Conservation (phyloP, 441 rosid species). For the Adansonia grandidieri region DNA sequence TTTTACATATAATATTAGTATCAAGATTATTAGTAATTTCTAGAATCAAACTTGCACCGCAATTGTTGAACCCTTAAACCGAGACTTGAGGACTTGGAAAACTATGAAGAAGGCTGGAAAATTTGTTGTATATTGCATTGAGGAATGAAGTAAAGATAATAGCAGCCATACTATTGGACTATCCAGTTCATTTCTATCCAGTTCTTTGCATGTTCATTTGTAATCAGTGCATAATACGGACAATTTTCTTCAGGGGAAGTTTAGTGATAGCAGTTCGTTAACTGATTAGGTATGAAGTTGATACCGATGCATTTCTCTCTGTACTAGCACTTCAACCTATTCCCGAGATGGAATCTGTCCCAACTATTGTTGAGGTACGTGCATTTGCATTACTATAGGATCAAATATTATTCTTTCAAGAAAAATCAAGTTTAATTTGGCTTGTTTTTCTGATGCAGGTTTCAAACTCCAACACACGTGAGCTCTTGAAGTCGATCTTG, state of each 20-base stretch:
- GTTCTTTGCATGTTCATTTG: not conserved
- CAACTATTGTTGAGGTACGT: slow-evolving; percentile 93
- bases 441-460: slow-evolving; percentile 56
- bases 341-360: slow-evolving; percentile 65
- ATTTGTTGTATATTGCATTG: slow-evolving; percentile 5
- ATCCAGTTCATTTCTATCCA: not conserved
- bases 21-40: slow-evolving; percentile 14
- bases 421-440: slow-evolving; percentile 26
- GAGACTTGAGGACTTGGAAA: slow-evolving; percentile 7
- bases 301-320: slow-evolving; percentile 90
- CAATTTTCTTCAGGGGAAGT: slow-evolving; percentile 28
- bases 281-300: slow-evolving; percentile 83
- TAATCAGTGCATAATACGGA: slow-evolving; percentile 9
- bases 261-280: slow-evolving; percentile 36
- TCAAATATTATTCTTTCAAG: not conserved
- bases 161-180: not conserved
- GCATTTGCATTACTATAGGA: slow-evolving; percentile 13
- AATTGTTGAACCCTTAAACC: not conserved
- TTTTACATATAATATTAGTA: slow-evolving; percentile 1
- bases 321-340: slow-evolving; percentile 95
- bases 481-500: slow-evolving; percentile 82
- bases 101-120: not conserved
- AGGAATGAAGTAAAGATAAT: not conserved
- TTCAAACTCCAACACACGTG: slow-evolving; percentile 75
- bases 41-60: not conserved